Evolutionary conservation across 1,284 basidiomycete genomes (phyloP).

Genomic region (Neotropicomus parvogracilis): DNA sequence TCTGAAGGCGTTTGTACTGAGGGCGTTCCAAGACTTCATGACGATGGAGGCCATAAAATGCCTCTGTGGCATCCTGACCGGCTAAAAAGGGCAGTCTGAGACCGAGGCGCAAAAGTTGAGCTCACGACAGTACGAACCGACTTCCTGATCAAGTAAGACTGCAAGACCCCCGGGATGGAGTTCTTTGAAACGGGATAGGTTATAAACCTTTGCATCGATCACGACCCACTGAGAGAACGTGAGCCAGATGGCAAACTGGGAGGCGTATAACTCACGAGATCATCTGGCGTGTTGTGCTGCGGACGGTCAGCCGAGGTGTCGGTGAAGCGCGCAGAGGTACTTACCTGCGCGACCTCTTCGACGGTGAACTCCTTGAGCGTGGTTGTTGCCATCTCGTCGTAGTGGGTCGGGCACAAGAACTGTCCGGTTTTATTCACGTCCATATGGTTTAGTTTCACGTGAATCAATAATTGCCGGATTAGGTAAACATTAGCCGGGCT

Average conservation of each 20-base stretch:
- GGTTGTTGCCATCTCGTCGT: conserved; percentile 33
- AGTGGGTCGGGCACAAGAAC: background rate
- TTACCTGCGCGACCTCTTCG: conserved; percentile 40
- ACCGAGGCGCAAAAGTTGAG: background rate
- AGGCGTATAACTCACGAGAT: conserved; percentile 42
- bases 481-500: background rate
- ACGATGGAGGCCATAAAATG: conserved; percentile 71
- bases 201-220: conserved; percentile 80
- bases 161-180: conserved; percentile 81
- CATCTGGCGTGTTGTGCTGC: conserved; percentile 62
- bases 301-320: conserved; percentile 1
- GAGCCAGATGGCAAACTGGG: conserved; percentile 7
- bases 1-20: conserved; percentile 56
- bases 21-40: conserved; percentile 65
- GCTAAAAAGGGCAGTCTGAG: conserved; percentile 36
- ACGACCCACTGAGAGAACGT: conserved; percentile 67
- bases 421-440: conserved; percentile 12
- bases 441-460: conserved; percentile 11
- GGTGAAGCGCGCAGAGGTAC: background rate
- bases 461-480: background rate
- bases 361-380: conserved; percentile 35
- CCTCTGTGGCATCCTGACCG: conserved; percentile 68
- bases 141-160: conserved; percentile 69
- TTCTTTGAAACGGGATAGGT: conserved; percentile 71
- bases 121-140: conserved; percentile 50